These are phyloP conservation scores for Wakefieldia striispora DNA, from an alignment of 768 basidiomycete genomes.

Conservation along the genomic window DNA sequence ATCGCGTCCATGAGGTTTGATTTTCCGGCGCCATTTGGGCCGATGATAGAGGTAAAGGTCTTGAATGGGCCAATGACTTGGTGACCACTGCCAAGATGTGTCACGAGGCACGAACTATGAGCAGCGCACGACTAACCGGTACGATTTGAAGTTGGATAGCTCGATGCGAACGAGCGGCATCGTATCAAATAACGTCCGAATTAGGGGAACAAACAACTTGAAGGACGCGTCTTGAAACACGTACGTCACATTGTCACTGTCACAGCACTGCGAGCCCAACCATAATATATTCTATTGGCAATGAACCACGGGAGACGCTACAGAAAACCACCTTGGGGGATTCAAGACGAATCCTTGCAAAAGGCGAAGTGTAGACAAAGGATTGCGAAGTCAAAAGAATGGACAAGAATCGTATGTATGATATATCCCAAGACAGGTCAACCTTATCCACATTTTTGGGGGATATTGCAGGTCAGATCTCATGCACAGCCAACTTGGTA, in stretches of 20 bases:
- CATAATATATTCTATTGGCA: too few relatives aligned
- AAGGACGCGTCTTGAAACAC: slow-evolving; percentile 25
- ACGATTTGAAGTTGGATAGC: slow-evolving; percentile 96
- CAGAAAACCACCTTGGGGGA: too few relatives aligned
- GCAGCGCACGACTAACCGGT: slow-evolving; percentile 48
- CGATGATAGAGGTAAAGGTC: slow-evolving; percentile 94
- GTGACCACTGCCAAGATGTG: slow-evolving; percentile 51
- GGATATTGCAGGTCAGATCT: neutral
- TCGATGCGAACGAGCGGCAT: slow-evolving; percentile 89
- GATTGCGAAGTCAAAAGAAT: slow-evolving; percentile 5
- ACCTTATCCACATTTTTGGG: neutral
- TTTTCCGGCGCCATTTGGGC: slow-evolving; percentile 98
- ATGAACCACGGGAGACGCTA: too few relatives aligned
- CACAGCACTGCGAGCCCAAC: too few relatives aligned
- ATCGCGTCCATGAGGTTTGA: slow-evolving; percentile 99
- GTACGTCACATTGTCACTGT: slow-evolving; percentile 27
- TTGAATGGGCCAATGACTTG: slow-evolving; percentile 89
- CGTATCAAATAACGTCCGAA: neutral
- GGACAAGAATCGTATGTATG: slow-evolving; percentile 7
- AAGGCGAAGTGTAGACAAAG: too few relatives aligned
- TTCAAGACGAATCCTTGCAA: too few relatives aligned
- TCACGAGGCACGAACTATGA: neutral
- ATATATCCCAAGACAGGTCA: neutral
- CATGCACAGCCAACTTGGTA: neutral
- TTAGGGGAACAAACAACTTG: slow-evolving; percentile 26